Base-by-base conservation (phyloP, 768 basidiomycete genomes). In the Cyclocybe cylindracea region DNA sequence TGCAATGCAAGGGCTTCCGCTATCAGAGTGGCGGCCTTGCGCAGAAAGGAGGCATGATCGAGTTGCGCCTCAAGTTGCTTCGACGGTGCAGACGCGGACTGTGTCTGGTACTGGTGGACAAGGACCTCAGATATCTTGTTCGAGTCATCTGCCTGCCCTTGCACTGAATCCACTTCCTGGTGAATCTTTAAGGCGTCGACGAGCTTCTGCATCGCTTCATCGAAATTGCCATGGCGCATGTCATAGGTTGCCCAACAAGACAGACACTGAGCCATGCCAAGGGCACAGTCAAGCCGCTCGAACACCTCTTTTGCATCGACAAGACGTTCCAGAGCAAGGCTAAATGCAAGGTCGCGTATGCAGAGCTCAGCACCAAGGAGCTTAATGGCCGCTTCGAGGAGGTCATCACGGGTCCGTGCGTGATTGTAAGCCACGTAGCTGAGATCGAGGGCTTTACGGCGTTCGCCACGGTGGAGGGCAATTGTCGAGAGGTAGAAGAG, bases 191-290 rank as follows among this genome's bases (percentile, higher is more conserved):
- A 39, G 1, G 55, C 55, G 5, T 48, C 14, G 7, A 31, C 41
- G 13, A 66, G 55, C 3, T 36, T 48, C 18, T 44, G 40, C 31
- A 55, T 41, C 6, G 66, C 63, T 1, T 39, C 9, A 4, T 59
- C 55, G 33, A 52, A 49, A 1, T 42, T 10, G 10, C 36, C 47
- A 14, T 11, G 36, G 5, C 53, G 58, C 6, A 66, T 45, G 16
- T 56, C 14, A 10, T 42, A 31, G 9, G 54, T 48, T 13, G 57
- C 66, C 24, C 53, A 34, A 9, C 61, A 49, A 37, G 64, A 54
- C 8, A 59, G 53, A 33, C 59, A 57, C 10, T 56, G 53, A 7
- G 62, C 66, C 39, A 57, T 56, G 4, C 57, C 61, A 9, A 64
- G 48, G 7, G 40, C n/a, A 16, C 50, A 47, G 10, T 48, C 48